phyloP scores from a whole-genome alignment of 495 filamentous ascomycete genomes.

The Hypoxylon intermedium region DNA sequence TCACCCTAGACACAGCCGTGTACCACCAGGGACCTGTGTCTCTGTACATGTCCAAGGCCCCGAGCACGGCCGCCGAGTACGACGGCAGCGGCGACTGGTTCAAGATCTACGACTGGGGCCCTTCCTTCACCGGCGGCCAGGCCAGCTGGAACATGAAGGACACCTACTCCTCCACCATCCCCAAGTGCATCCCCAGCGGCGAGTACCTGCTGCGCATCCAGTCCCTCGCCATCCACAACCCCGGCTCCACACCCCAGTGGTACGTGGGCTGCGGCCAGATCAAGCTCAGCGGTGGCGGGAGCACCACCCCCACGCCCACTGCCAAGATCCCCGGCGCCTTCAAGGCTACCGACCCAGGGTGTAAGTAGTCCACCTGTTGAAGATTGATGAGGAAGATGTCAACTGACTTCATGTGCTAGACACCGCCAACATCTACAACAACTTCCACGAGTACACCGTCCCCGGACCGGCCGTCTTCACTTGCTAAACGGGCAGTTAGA shows the following conservation, averaged over 20 bases:
- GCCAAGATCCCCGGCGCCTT: slow-evolving; percentile 63
- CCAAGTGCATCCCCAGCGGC: slow-evolving; percentile 59
- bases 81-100: slow-evolving; percentile 63
- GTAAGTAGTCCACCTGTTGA: slow-evolving; percentile 10
- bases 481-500: slow-evolving; percentile 14
- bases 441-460: slow-evolving; percentile 38
- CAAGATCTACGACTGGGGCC: slow-evolving; percentile 60
- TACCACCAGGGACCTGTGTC: slow-evolving; percentile 68
- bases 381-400: too few species aligned
- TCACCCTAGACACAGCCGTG: slow-evolving; percentile 58
- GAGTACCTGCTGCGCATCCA: slow-evolving; percentile 70
- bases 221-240: slow-evolving; percentile 68
- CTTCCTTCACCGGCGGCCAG: slow-evolving; percentile 44
- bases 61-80: slow-evolving; percentile 49
- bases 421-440: slow-evolving; percentile 43
- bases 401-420: slow-evolving; percentile 11
- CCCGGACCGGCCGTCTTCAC: slow-evolving; percentile 39
- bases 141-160: slow-evolving; percentile 52
- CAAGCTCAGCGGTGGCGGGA: slow-evolving; percentile 62
- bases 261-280: slow-evolving; percentile 67
- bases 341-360: slow-evolving; percentile 62
- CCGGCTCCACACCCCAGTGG: slow-evolving; percentile 56
- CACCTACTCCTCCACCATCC: slow-evolving; percentile 62
- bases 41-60: slow-evolving; percentile 63
- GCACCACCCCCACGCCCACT: slow-evolving; percentile 50